These are phyloP conservation scores for Cucurbita argyrosperma DNA, from an alignment of 306 rosid species.

Conservation along the genomic window DNA sequence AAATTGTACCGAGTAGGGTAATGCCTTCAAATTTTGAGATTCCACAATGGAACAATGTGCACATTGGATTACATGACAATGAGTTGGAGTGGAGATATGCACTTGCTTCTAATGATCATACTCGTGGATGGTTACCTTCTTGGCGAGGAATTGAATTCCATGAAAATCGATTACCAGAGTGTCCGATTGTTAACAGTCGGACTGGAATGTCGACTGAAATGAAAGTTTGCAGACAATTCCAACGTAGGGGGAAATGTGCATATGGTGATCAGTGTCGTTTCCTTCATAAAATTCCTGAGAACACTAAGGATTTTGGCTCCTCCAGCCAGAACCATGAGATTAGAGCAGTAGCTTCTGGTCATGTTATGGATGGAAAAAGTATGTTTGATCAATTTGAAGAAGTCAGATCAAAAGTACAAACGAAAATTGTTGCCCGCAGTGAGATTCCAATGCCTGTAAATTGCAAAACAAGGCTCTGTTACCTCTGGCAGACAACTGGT, in stretches of 20 bases:
- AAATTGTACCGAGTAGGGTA: neutral
- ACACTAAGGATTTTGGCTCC: neutral
- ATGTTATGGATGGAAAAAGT: neutral
- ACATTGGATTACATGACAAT: neutral
- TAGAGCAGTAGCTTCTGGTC: neutral
- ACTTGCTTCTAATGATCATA: neutral
- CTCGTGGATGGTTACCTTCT: neutral
- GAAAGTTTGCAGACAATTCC: slow-evolving; percentile 22
- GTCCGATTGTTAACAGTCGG: neutral
- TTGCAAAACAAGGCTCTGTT: slow-evolving; percentile 1
- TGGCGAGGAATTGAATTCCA: neutral
- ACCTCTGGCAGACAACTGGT: slow-evolving; percentile 6
- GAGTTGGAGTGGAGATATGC: neutral
- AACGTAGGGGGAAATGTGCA: slow-evolving; percentile 7
- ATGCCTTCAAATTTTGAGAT: neutral
- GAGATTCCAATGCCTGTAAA: neutral
- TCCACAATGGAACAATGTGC: neutral
- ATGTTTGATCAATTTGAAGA: slow-evolving; percentile 3
- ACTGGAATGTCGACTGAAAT: neutral
- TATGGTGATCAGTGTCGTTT: slow-evolving; percentile 31
- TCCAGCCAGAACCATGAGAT: neutral
- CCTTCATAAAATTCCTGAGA: slow-evolving; percentile 11
- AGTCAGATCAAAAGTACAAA: neutral
- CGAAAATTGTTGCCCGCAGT: neutral
- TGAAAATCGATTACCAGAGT: neutral